phyloP scores from a whole-genome alignment of 208 protist genomes.

The Phytomonas sp. region DNA sequence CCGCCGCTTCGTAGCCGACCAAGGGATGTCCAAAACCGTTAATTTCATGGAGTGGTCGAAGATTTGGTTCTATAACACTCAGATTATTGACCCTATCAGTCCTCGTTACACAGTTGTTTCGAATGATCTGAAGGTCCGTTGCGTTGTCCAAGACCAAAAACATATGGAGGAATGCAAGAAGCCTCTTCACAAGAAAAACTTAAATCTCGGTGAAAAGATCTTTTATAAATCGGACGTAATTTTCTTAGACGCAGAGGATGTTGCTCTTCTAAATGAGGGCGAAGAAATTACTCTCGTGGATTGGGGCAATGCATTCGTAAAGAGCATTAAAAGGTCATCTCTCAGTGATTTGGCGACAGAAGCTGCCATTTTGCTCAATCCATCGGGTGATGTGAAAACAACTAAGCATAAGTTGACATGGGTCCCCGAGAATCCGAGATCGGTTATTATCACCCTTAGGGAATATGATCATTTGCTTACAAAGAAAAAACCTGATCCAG shows the following conservation, averaged over 20 bases:
- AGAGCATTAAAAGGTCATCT: constrained; percentile 50
- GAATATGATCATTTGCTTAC: constrained; percentile 97
- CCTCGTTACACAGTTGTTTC: constrained; percentile 94
- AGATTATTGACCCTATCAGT: constrained; percentile 95
- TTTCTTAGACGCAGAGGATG: constrained; percentile 93
- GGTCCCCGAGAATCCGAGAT: constrained; percentile 80
- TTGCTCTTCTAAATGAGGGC: constrained; percentile 77
- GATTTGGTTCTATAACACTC: constrained; percentile 97
- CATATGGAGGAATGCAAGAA: constrained; percentile 57
- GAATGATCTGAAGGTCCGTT: constrained; percentile 69
- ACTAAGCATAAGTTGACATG: constrained; percentile 98
- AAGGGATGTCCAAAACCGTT: constrained; percentile 94
- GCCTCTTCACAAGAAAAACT: constrained; percentile 92
- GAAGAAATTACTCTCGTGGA: constrained; percentile 98
- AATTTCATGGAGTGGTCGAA: constrained; percentile 98
- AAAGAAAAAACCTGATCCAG: constrained; percentile 93
- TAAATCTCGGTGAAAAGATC: constrained; percentile 89
- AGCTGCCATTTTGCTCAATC: constrained; percentile 74
- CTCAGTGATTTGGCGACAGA: constrained; percentile 39
- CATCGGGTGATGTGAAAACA: constrained; percentile 94
- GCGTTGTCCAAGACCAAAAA: constrained; percentile 57
- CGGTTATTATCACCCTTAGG: constrained; percentile 63
- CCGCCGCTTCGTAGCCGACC: constrained; percentile 92
- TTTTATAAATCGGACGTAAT: constrained; percentile 85
- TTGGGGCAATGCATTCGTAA: constrained; percentile 95